Percentiles rank a stretch among this genome's conserved stretches.
phyloP scores from a whole-genome alignment of 75 land plant genomes.

The Selaginella moellendorffii region DNA sequence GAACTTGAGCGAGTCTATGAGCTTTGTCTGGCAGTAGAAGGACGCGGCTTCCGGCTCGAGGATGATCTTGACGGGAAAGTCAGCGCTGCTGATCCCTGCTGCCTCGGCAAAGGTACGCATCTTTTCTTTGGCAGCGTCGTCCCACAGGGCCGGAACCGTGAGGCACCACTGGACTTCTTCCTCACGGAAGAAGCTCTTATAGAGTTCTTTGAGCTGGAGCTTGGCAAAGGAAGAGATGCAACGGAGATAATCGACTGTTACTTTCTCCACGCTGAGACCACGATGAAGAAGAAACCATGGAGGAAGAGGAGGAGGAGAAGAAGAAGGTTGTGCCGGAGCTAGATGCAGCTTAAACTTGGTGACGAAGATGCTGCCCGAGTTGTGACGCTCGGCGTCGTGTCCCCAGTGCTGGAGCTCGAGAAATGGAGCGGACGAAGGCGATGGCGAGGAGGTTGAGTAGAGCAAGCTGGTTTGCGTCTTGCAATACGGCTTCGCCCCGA shows the following conservation, averaged over 20 bases:
- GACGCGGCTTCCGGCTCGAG: conserved; percentile 9
- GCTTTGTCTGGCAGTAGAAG: neutral
- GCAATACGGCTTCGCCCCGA: conserved; percentile 1
- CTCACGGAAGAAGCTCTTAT: neutral
- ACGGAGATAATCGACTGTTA: neutral
- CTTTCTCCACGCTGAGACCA: neutral
- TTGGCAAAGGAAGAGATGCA: neutral
- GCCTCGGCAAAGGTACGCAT: neutral
- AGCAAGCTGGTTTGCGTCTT: conserved; percentile 8
- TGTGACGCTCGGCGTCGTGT: neutral
- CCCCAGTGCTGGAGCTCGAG: neutral
- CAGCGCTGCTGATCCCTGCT: neutral
- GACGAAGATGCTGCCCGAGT: neutral
- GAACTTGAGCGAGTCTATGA: neutral
- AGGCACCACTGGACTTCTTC: neutral
- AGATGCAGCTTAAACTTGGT: conserved; percentile 4
- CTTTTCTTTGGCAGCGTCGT: neutral
- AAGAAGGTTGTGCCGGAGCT: neutral
- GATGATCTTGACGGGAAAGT: neutral
- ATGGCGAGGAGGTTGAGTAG: neutral
- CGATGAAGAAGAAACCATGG: no score
- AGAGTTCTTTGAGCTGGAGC: neutral
- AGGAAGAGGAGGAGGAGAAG: neutral
- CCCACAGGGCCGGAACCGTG: conserved; percentile 5
- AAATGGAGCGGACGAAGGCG: neutral